Percentiles rank a stretch among this genome's conserved stretches.
Evolutionary conservation across 2,329 filamentous ascomycete genomes (phyloP).

Genomic region (Aureobasidium leucospermi): DNA sequence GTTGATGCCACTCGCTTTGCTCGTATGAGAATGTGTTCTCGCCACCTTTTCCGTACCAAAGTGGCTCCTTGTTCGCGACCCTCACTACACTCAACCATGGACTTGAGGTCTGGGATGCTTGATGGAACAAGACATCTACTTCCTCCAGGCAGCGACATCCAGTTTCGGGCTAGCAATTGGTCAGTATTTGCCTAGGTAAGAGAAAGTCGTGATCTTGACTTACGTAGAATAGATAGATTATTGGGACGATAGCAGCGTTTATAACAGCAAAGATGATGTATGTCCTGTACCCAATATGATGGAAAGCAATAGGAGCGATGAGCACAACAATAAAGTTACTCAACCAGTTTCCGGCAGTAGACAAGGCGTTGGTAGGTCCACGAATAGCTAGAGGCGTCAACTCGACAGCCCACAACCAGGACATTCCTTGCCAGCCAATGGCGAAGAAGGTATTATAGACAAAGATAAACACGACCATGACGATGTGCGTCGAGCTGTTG

Average conservation of each 20-base stretch:
- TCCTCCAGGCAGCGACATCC: constrained; percentile 54
- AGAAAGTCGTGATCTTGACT: background rate
- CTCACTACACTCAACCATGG: constrained; percentile 43
- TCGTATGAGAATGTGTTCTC: constrained; percentile 46
- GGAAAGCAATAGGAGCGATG: constrained; percentile 21
- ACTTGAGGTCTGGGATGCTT: constrained; percentile 35
- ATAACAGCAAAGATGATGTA: constrained; percentile 32
- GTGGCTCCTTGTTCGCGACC: constrained; percentile 44
- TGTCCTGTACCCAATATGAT: constrained; percentile 22
- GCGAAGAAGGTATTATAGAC: constrained; percentile 57
- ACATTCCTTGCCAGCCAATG: constrained; percentile 53
- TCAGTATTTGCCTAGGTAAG: background rate
- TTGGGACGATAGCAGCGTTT: constrained; percentile 25
- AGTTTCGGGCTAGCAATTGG: constrained; percentile 45
- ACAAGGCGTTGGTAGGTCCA: constrained; percentile 56
- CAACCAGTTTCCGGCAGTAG: constrained; percentile 54
- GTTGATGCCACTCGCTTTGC: constrained; percentile 27
- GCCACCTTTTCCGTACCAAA: constrained; percentile 51
- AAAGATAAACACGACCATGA: constrained; percentile 63
- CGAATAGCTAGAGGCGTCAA: constrained; percentile 52
- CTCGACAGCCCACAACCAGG: constrained; percentile 57
- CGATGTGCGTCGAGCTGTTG: constrained; percentile 47
- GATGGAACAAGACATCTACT: constrained; percentile 59
- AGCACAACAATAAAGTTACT: constrained; percentile 43
- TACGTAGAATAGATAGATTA: background rate